phyloP scores from a whole-genome alignment of 352 stramenopile genomes.

The Blastocystis sp. region DNA sequence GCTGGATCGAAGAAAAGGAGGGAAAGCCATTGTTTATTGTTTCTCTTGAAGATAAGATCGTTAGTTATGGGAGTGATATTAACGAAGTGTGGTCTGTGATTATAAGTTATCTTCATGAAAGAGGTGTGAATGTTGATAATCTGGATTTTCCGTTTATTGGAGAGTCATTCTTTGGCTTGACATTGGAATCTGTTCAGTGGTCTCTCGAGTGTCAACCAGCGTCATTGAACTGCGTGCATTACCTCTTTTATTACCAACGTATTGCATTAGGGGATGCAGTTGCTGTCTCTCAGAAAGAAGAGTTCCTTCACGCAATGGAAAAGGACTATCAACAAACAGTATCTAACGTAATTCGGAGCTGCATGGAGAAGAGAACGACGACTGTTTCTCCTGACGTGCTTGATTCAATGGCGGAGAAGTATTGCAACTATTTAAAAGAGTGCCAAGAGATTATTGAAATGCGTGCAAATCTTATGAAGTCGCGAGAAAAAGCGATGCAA shows the following conservation, averaged over 20 bases:
- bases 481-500: background rate
- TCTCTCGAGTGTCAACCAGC: background rate
- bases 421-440: background rate
- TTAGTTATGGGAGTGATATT: constrained; percentile 14
- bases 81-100: background rate
- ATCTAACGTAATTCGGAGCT: background rate
- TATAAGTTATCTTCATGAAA: background rate
- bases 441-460: background rate
- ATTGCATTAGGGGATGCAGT: background rate
- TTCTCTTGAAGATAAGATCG: background rate
- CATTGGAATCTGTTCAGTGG: background rate
- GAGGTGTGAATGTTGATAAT: too few species aligned
- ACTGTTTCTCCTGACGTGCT: background rate
- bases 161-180: constrained; percentile 31
- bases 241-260: constrained; percentile 26
- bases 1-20: constrained; percentile 53
- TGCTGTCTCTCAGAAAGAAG: background rate
- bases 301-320: background rate
- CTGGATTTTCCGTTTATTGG: background rate
- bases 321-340: background rate
- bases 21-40: background rate
- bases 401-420: background rate
- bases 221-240: constrained; percentile 1
- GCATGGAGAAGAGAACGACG: background rate
- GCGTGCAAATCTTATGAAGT: background rate